These are phyloP conservation scores for Trichoderma parareesei DNA, from an alignment of 495 filamentous ascomycete species.

Conservation along the genomic window DNA sequence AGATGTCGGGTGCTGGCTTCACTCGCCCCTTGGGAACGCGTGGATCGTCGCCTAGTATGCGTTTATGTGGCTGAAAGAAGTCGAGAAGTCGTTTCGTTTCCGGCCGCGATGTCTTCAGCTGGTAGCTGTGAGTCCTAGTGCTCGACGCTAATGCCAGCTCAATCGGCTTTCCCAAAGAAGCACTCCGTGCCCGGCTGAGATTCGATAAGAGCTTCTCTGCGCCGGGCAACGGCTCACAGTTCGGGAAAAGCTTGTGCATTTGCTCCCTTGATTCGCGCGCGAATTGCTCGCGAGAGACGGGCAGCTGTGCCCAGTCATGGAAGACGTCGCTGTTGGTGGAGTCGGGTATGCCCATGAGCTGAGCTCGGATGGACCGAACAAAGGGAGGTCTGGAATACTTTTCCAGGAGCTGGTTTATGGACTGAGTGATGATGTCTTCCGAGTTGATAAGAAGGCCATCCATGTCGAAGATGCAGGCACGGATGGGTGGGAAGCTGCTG, in stretches of 20 bases:
- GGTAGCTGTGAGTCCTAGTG: slow-evolving; percentile 21
- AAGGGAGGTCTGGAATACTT: slow-evolving; percentile 56
- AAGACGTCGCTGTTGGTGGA: slow-evolving; percentile 32
- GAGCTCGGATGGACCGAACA: slow-evolving; percentile 76
- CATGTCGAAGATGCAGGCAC: slow-evolving; percentile 88
- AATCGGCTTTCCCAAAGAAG: slow-evolving; percentile 14
- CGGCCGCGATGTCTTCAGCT: slow-evolving; percentile 19
- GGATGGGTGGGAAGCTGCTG: slow-evolving; percentile 51
- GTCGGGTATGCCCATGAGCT: slow-evolving; percentile 71
- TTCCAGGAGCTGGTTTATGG: slow-evolving; percentile 61
- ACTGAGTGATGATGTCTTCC: slow-evolving; percentile 71
- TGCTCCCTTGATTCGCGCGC: slow-evolving; percentile 41
- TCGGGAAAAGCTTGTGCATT: slow-evolving; percentile 58
- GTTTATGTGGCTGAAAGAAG: slow-evolving; percentile 31
- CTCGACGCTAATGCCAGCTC: slow-evolving; percentile 24
- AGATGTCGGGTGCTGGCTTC: slow-evolving; percentile 86
- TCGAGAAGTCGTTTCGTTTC: slow-evolving; percentile 20
- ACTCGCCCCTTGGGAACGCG: slow-evolving; percentile 62
- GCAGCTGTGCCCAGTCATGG: slow-evolving; percentile 69
- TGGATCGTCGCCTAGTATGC: slow-evolving; percentile 68
- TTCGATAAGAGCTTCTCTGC: slow-evolving; percentile 55
- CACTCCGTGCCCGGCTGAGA: slow-evolving; percentile 17
- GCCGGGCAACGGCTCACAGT: slow-evolving; percentile 60
- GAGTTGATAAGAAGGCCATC: slow-evolving; percentile 79
- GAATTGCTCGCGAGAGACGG: slow-evolving; percentile 58